Conservation (phyloP, 2,329 filamentous ascomycete species). For the Phoma sp. region DNA sequence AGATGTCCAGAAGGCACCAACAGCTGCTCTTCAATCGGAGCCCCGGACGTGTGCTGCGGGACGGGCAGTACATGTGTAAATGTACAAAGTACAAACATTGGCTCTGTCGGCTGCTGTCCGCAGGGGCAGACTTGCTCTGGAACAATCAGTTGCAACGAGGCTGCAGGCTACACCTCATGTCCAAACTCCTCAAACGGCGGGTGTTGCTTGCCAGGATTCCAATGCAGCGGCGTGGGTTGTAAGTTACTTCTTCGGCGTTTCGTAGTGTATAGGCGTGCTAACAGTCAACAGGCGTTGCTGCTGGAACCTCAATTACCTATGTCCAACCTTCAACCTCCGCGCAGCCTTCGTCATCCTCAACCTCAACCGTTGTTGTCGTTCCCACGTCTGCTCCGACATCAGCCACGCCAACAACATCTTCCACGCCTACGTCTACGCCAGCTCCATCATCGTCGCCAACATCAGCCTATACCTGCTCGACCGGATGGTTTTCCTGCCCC, state of each 20-base stretch:
- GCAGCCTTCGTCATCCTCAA: slow-evolving; percentile 42
- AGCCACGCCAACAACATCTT: slow-evolving; percentile 15
- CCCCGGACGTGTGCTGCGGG: slow-evolving; percentile 75
- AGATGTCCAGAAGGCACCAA: slow-evolving; percentile 70
- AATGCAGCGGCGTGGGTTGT: slow-evolving; percentile 75
- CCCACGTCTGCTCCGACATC: slow-evolving; percentile 27
- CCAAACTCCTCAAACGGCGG: slow-evolving; percentile 71
- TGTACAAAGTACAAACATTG: slow-evolving; percentile 61
- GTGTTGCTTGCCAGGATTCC: slow-evolving; percentile 76
- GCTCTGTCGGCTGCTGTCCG: slow-evolving; percentile 78
- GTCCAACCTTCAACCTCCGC: slow-evolving; percentile 40
- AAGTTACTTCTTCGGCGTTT: slow-evolving; percentile 43
- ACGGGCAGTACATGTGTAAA: slow-evolving; percentile 69
- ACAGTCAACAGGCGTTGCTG: slow-evolving; percentile 33
- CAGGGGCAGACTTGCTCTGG: slow-evolving; percentile 68
- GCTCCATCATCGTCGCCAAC: slow-evolving; percentile 19
- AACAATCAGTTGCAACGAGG: slow-evolving; percentile 65
- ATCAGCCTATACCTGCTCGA: slow-evolving; percentile 52
- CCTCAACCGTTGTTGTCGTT: slow-evolving; percentile 41
- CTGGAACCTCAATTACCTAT: slow-evolving; percentile 39
- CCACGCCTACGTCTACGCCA: slow-evolving; percentile 22
- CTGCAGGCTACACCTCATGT: slow-evolving; percentile 68
- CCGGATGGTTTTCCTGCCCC: slow-evolving; percentile 55
- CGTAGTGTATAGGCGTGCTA: not conserved
- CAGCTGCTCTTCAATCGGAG: slow-evolving; percentile 68